These are phyloP conservation scores for Cryphonectria japonica DNA, from an alignment of 2,329 filamentous ascomycete species.

Conservation along the genomic window DNA sequence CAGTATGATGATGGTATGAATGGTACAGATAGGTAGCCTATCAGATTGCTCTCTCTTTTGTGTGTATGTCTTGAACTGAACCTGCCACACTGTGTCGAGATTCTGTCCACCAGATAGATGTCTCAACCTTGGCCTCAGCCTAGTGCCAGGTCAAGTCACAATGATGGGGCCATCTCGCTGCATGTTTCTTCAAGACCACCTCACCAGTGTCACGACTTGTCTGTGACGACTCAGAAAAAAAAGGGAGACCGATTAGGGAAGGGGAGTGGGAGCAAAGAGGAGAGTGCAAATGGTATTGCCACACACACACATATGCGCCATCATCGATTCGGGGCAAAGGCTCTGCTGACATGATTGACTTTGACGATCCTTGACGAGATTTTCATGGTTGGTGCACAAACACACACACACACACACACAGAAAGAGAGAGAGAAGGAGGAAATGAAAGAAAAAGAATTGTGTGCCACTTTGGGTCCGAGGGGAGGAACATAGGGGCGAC, in stretches of 20 bases:
- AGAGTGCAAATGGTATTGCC: constrained; percentile 8
- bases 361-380: constrained; percentile 9
- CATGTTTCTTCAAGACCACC: background rate
- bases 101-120: background rate
- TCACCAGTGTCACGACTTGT: constrained; percentile 3
- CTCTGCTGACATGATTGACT: constrained; percentile 18
- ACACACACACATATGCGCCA: constrained; percentile 5
- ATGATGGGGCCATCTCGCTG: constrained; percentile 9
- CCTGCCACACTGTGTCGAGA: background rate
- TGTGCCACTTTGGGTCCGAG: constrained; percentile 13
- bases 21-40: background rate
- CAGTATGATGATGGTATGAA: background rate
- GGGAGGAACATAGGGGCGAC: too few relatives aligned
- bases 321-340: constrained; percentile 9
- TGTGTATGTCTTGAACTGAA: background rate
- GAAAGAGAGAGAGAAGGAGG: background rate
- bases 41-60: background rate
- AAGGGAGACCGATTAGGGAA: background rate
- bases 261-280: background rate
- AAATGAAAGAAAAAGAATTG: background rate
- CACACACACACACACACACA: background rate
- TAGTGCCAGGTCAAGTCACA: constrained; percentile 7
- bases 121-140: constrained; percentile 2
- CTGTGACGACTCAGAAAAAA: background rate
- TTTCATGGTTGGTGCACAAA: background rate